Percentiles rank a stretch among this genome's conserved stretches.
phyloP scores from a whole-genome alignment of 202 grass and related monocot genomes.

The Tripidium arundinaceum region DNA sequence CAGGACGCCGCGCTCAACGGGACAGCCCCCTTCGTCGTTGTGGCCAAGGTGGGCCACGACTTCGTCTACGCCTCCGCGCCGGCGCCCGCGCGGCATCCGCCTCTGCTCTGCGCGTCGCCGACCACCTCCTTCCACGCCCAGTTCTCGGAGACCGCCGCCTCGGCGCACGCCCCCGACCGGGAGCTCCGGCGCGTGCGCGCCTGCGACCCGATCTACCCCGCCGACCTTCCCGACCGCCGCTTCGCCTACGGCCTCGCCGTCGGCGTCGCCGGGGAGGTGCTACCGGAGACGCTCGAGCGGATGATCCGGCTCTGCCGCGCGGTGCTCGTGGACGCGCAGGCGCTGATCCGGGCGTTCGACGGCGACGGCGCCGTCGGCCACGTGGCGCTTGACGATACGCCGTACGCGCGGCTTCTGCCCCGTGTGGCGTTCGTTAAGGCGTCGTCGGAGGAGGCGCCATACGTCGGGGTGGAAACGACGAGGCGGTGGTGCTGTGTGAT shows the following conservation, averaged over 20 bases:
- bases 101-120: constrained; percentile 41
- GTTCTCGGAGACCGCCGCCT: constrained; percentile 41
- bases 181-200: constrained; percentile 60
- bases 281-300: constrained; percentile 61
- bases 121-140: constrained; percentile 89
- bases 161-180: constrained; percentile 60
- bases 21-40: constrained; percentile 25
- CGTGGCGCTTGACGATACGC: constrained; percentile 47
- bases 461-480: constrained; percentile 60
- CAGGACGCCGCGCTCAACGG: neutral
- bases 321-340: constrained; percentile 90
- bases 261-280: constrained; percentile 76
- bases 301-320: constrained; percentile 68
- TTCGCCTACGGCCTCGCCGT: constrained; percentile 79
- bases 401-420: constrained; percentile 53
- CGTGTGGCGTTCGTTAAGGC: constrained; percentile 75
- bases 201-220: constrained; percentile 69
- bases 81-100: constrained; percentile 32
- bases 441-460: constrained; percentile 85
- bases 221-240: constrained; percentile 51
- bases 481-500: constrained; percentile 73
- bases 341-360: constrained; percentile 84
- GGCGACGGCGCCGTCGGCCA: constrained; percentile 52
- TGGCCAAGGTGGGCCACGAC: constrained; percentile 78
- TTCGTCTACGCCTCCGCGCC: constrained; percentile 61